Base-by-base conservation (phyloP, 2,329 filamentous ascomycete genomes). In the Trichophyton verrucosum region DNA sequence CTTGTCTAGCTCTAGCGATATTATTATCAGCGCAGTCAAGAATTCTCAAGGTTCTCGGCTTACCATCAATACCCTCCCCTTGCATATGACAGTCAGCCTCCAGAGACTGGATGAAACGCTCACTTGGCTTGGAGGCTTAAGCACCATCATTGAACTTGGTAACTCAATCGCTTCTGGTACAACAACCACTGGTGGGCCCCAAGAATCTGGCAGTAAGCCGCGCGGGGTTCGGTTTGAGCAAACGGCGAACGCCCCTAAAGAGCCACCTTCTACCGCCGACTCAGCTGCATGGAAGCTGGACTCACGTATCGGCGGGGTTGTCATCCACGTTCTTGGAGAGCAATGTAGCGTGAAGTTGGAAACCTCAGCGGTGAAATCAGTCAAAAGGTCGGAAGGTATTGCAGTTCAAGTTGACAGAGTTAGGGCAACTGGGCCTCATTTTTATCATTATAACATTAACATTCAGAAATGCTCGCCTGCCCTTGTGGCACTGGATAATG, bases 51-150 rank as follows among this genome's bases (percentile, higher is more conserved):
- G 66, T 9, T 68, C 68, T 7, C 73, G 73, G 44, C 65, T 88
- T 15, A 84, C 88, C 36, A 71, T 96, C 13, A 82, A 84, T 59
- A 95, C 91, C 0, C 78, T 95, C 8, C 90, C 91, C 4, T 73
- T 96, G 1, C 83, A 86, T 62, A 72, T 96, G 8, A 82, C 85
- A 61, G 74, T 97, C 46, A 89, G 97, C 69, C 76, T 96, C 15
- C 86, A 87, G 64, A 82, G 83, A 60, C 76, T 97, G 22, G 94
- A 97, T 66, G 91, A 96, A 67, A 89, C 89, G 0, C 85, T 97
- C 62, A 84, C 84, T 61, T 90, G 89, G 80, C 91, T 96, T 73
- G 94, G 94, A 40, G 94, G 94, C 0, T 77, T 99, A 49, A 96
- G 91, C 71, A 90, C 91, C 65, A 87, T 99, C 59, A 77, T 99